Percentiles rank a stretch among this genome's conserved stretches.
These are phyloP conservation scores for Chaetomium sp. DNA, from an alignment of 2,329 filamentous ascomycete genomes.

Conservation along the genomic window DNA sequence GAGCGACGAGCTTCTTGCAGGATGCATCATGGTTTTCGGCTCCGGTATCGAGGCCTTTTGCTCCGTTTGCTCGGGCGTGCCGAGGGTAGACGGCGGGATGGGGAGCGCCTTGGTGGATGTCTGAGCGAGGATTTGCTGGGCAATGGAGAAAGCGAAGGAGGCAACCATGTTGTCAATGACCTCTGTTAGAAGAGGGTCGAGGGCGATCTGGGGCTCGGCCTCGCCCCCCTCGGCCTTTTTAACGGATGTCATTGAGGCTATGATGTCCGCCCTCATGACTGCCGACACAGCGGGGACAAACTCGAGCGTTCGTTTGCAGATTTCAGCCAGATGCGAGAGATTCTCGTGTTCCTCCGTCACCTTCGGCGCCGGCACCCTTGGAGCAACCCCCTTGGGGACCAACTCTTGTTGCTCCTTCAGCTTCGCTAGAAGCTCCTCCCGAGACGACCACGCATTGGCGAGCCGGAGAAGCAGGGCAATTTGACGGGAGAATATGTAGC, in stretches of 20 bases:
- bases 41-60: slow-evolving; percentile 65
- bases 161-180: slow-evolving; percentile 73
- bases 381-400: slow-evolving; percentile 59
- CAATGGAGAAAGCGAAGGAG: slow-evolving; percentile 76
- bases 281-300: slow-evolving; percentile 82
- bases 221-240: slow-evolving; percentile 44
- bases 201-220: slow-evolving; percentile 26
- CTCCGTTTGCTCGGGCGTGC: slow-evolving; percentile 53
- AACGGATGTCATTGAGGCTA: slow-evolving; percentile 57
- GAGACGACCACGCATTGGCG: slow-evolving; percentile 69
- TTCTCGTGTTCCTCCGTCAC: slow-evolving; percentile 69
- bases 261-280: slow-evolving; percentile 76
- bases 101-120: slow-evolving; percentile 70
- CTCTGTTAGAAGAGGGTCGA: slow-evolving; percentile 48
- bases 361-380: slow-evolving; percentile 51
- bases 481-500: slow-evolving; percentile 91
- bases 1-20: slow-evolving; percentile 65
- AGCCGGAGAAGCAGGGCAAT: slow-evolving; percentile 78
- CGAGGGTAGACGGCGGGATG: slow-evolving; percentile 62
- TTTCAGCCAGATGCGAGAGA: slow-evolving; percentile 77
- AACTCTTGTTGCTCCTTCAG: slow-evolving; percentile 64
- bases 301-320: slow-evolving; percentile 78
- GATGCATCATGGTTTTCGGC: slow-evolving; percentile 71
- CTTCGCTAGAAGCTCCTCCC: slow-evolving; percentile 64
- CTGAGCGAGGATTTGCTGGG: slow-evolving; percentile 75